These are phyloP conservation scores for Populus hybrid DNA, from an alignment of 441 rosid genomes.

Conservation along the genomic window DNA sequence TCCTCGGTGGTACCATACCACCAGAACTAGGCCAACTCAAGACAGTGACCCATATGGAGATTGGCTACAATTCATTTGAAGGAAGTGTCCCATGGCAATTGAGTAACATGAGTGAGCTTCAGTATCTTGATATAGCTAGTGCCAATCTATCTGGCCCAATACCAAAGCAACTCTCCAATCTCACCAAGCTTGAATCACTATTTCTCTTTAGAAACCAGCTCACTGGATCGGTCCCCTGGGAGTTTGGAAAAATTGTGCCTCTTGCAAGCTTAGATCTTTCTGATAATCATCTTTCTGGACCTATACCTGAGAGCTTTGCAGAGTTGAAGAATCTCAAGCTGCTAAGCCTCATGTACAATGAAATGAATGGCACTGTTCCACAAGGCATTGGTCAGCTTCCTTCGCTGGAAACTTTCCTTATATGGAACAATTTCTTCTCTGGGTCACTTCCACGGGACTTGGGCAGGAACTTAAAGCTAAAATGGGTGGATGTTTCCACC, in stretches of 20 bases:
- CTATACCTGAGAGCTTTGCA: slow-evolving; percentile 71
- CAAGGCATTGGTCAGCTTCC: slow-evolving; percentile 72
- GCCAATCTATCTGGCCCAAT: slow-evolving; percentile 72
- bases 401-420: slow-evolving; percentile 65
- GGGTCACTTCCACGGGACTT: slow-evolving; percentile 76
- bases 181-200: slow-evolving; percentile 74
- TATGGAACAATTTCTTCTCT: slow-evolving; percentile 85
- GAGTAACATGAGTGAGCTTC: slow-evolving; percentile 71
- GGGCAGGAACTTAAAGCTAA: slow-evolving; percentile 71
- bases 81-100: slow-evolving; percentile 77
- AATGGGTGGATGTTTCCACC: slow-evolving; percentile 86
- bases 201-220: slow-evolving; percentile 83
- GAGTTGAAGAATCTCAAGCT: slow-evolving; percentile 68
- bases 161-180: slow-evolving; percentile 64
- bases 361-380: slow-evolving; percentile 83
- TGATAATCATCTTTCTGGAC: slow-evolving; percentile 72
- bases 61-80: slow-evolving; percentile 76
- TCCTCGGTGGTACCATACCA: slow-evolving; percentile 59
- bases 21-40: slow-evolving; percentile 63
- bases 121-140: slow-evolving; percentile 82
- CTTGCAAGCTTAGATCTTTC: slow-evolving; percentile 84
- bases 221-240: slow-evolving; percentile 64
- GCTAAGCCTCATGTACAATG: slow-evolving; percentile 80
- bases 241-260: slow-evolving; percentile 45
- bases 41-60: slow-evolving; percentile 84